A percentile compares a stretch with the other conserved stretches of the same genome.
phyloP scores from a whole-genome alignment of 805 yeast genomes.

The Kluyveromyces aestuarii region DNA sequence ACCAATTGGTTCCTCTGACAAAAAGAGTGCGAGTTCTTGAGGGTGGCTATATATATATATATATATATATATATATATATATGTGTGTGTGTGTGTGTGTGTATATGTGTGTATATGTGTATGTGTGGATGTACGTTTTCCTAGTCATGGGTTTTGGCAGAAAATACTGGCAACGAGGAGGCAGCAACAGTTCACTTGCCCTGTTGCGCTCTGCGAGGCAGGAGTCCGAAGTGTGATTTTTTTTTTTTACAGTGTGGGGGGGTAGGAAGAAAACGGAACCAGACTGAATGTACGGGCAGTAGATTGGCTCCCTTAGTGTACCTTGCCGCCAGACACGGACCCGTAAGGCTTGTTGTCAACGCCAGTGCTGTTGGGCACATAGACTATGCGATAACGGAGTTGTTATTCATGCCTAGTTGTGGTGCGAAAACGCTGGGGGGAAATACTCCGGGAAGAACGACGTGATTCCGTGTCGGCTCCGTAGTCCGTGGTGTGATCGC shows the following conservation, averaged over 20 bases:
- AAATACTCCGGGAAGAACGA: background rate
- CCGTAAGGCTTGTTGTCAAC: background rate
- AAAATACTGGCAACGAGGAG: background rate
- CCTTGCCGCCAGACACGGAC: background rate
- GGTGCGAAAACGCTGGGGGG: no score
- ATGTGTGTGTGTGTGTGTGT: no score
- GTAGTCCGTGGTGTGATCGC: no score
- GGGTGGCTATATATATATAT: no score
- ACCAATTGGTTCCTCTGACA: no score
- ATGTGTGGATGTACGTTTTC: background rate
- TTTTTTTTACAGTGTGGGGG: background rate
- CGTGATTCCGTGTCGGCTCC: no score
- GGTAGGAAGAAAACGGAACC: background rate
- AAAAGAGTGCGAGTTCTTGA: no score
- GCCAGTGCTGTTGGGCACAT: no score
- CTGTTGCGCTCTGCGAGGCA: background rate
- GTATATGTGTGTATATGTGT: no score
- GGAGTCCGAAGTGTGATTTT: background rate
- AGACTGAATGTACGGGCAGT: no score
- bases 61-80: no score
- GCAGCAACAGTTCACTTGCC: background rate
- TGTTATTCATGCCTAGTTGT: background rate
- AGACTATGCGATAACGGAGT: background rate
- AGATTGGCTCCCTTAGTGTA: no score
- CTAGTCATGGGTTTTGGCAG: background rate